Percentiles rank a stretch among this genome's conserved stretches.
Conservation (phyloP, 805 yeast species). For the Kazachstania viticola region DNA sequence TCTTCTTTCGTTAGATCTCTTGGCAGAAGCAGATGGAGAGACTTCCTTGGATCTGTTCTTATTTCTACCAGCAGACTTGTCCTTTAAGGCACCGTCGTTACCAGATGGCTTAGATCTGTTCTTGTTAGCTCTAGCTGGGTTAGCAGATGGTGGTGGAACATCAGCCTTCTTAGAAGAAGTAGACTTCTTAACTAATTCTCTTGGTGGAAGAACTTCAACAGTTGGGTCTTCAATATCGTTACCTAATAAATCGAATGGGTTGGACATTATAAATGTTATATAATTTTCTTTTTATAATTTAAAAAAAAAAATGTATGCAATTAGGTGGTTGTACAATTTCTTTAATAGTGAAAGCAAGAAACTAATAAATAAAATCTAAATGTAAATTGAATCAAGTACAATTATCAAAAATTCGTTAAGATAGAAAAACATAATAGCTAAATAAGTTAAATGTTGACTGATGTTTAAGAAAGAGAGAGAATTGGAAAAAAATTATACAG, state of each 20-base stretch:
- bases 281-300: background rate
- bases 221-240: conserved; percentile 81
- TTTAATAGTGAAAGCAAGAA: too few relatives aligned
- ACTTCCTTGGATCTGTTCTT: conserved; percentile 39
- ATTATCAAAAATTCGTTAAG: too few relatives aligned
- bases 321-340: too few relatives aligned
- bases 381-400: too few relatives aligned
- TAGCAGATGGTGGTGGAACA: conserved; percentile 70
- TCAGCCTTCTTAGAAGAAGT: conserved; percentile 83
- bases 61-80: conserved; percentile 57
- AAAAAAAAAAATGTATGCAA: background rate
- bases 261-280: conserved; percentile 21
- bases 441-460: too few relatives aligned
- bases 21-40: conserved; percentile 42
- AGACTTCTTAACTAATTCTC: conserved; percentile 69
- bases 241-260: conserved; percentile 72
- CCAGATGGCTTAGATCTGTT: conserved; percentile 61
- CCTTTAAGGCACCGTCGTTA: conserved; percentile 79
- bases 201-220: conserved; percentile 42
- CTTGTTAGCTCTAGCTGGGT: conserved; percentile 68
- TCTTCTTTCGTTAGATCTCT: conserved; percentile 43
- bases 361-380: too few relatives aligned
- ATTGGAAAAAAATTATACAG: too few relatives aligned
- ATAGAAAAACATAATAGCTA: too few relatives aligned
- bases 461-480: too few relatives aligned